Conservation (phyloP, 495 filamentous ascomycete species). For the Annulohypoxylon bovei region DNA sequence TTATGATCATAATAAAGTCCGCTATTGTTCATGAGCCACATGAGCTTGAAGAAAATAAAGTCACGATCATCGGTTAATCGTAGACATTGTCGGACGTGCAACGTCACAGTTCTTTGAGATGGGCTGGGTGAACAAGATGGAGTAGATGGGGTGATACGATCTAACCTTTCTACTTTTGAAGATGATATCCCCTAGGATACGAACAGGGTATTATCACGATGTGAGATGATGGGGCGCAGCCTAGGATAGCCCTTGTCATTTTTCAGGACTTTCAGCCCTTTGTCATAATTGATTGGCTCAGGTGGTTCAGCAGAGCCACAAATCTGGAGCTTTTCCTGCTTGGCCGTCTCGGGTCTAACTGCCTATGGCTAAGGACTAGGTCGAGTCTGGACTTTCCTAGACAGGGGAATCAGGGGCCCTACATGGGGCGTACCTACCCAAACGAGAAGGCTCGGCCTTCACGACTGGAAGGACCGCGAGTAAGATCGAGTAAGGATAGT, state of each 20-base stretch:
- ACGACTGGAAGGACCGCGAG: slow-evolving; percentile 7
- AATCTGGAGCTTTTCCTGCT: slow-evolving; percentile 36
- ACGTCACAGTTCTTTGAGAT: slow-evolving; percentile 33
- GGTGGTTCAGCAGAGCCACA: slow-evolving; percentile 35
- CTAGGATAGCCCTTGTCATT: slow-evolving; percentile 8
- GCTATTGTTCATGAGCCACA: slow-evolving; percentile 17
- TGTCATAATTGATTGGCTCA: slow-evolving; percentile 21
- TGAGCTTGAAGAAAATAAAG: background rate
- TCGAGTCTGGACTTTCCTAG: slow-evolving; percentile 37
- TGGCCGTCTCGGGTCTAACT: slow-evolving; percentile 40
- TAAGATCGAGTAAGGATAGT: slow-evolving; percentile 37
- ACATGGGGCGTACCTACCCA: slow-evolving; percentile 27
- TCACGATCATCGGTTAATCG: slow-evolving; percentile 28
- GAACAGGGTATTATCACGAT: slow-evolving; percentile 41
- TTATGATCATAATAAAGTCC: slow-evolving; percentile 15
- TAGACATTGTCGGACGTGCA: slow-evolving; percentile 25
- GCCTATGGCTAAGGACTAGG: slow-evolving; percentile 14
- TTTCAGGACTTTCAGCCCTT: background rate
- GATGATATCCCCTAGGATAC: slow-evolving; percentile 40
- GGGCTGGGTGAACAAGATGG: background rate
- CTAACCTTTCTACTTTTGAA: slow-evolving; percentile 21
- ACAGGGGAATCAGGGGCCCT: slow-evolving; percentile 25
- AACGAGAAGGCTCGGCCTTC: slow-evolving; percentile 29
- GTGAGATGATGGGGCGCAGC: slow-evolving; percentile 41
- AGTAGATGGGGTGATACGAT: slow-evolving; percentile 41